Conservation (phyloP, 108 stramenopile species). For the Pseudonitzschia pungens region DNA sequence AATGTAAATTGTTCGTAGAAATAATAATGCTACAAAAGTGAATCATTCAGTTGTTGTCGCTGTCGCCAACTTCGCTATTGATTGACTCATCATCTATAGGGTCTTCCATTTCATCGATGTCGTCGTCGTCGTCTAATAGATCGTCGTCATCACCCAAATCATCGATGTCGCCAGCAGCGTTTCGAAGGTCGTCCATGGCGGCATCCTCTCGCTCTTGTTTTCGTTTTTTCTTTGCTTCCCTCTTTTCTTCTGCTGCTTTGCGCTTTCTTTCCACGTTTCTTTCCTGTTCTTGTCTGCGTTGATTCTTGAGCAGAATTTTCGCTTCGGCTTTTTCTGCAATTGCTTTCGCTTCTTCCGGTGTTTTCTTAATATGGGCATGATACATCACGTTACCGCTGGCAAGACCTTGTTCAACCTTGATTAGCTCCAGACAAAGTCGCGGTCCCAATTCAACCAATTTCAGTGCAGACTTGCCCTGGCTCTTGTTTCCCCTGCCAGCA, state of each 20-base stretch:
- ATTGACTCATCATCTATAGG: conserved; percentile 26
- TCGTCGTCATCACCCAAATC: conserved; percentile 44
- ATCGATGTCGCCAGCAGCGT: conserved; percentile 36
- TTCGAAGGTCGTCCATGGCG: conserved; percentile 74
- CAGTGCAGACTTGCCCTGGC: conserved; percentile 85
- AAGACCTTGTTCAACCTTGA: conserved; percentile 95
- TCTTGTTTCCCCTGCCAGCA: conserved; percentile 78
- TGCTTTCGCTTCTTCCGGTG: conserved; percentile 66
- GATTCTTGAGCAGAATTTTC: conserved; percentile 66
- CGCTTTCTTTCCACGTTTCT: conserved; percentile 80
- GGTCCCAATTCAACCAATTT: conserved; percentile 98
- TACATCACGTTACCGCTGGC: conserved; percentile 95
- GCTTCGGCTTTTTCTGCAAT: conserved; percentile 62
- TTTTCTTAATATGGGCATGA: conserved; percentile 88
- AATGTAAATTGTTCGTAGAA: background rate
- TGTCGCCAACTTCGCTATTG: conserved; percentile 22
- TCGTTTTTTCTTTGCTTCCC: conserved; percentile 60
- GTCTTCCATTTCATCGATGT: conserved; percentile 31
- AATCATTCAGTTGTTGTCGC: background rate
- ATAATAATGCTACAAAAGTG: background rate
- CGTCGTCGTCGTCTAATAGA: conserved; percentile 34
- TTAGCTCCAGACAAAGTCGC: conserved; percentile 82
- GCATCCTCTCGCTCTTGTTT: conserved; percentile 72
- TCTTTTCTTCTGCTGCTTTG: conserved; percentile 73
- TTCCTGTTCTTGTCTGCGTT: conserved; percentile 81